Conservation (phyloP, 2,329 filamentous ascomycete species). For the Endocalyx cinctus region DNA sequence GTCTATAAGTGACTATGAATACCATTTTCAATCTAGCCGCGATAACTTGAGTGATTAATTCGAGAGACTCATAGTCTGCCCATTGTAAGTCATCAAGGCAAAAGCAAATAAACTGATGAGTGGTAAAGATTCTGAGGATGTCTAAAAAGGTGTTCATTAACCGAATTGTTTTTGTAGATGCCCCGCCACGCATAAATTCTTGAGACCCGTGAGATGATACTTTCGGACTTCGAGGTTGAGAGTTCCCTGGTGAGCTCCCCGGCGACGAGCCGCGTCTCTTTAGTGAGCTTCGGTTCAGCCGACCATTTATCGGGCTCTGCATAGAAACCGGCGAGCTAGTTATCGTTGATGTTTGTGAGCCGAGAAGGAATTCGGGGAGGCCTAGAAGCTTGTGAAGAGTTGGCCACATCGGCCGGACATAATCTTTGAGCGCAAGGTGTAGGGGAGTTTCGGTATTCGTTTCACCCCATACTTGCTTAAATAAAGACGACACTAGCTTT, state of each 20-base stretch:
- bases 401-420: constrained; percentile 60
- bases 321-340: constrained; percentile 32
- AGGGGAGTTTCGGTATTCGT: constrained; percentile 61
- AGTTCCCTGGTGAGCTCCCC: constrained; percentile 35
- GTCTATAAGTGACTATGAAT: constrained; percentile 71
- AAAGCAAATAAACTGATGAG: constrained; percentile 83
- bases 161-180: constrained; percentile 61
- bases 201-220: constrained; percentile 49
- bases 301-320: constrained; percentile 25
- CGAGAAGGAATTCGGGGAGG: constrained; percentile 66
- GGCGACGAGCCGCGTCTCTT: constrained; percentile 48
- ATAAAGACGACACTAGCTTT: constrained; percentile 60
- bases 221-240: constrained; percentile 30
- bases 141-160: constrained; percentile 87
- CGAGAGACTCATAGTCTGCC: constrained; percentile 81
- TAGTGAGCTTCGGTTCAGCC: constrained; percentile 26
- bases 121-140: constrained; percentile 73
- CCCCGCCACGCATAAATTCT: constrained; percentile 55
- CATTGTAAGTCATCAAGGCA: constrained; percentile 88
- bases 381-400: constrained; percentile 58
- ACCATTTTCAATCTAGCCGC: constrained; percentile 75
- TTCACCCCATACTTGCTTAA: constrained; percentile 65
- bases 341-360: constrained; percentile 37
- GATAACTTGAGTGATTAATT: constrained; percentile 78
- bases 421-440: constrained; percentile 57